phyloP scores from a whole-genome alignment of 1,284 basidiomycete genomes.

The Boletus semigastroideus region DNA sequence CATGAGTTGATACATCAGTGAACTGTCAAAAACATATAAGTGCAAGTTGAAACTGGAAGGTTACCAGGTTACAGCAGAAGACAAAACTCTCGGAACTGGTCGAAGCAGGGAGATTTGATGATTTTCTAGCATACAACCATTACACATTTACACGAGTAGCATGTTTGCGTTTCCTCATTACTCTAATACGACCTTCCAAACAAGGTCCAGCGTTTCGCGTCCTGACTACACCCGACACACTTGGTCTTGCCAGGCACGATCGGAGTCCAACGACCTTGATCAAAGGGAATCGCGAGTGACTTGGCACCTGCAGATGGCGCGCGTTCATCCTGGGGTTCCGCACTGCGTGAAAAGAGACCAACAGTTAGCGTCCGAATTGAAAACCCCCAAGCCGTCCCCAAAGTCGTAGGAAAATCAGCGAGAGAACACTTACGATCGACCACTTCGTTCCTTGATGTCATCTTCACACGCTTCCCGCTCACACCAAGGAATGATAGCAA shows the following conservation, averaged over 20 bases:
- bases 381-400: neutral
- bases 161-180: neutral
- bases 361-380: slow-evolving; percentile 5
- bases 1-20: too few relatives aligned
- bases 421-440: slow-evolving; percentile 67
- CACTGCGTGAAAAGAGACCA: slow-evolving; percentile 40
- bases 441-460: slow-evolving; percentile 95
- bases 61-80: too few relatives aligned
- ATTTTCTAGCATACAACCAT: too few relatives aligned
- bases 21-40: too few relatives aligned
- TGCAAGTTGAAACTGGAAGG: neutral
- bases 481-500: slow-evolving; percentile 96
- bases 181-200: slow-evolving; percentile 79
- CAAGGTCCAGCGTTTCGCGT: slow-evolving; percentile 91
- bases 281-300: slow-evolving; percentile 95
- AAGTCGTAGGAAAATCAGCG: slow-evolving; percentile 1
- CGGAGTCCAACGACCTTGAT: slow-evolving; percentile 79
- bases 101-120: too few relatives aligned
- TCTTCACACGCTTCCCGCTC: slow-evolving; percentile 94
- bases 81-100: too few relatives aligned
- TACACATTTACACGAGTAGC: neutral
- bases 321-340: slow-evolving; percentile 87
- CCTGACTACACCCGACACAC: slow-evolving; percentile 81
- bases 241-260: slow-evolving; percentile 81
- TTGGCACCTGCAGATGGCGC: slow-evolving; percentile 99